phyloP scores from a whole-genome alignment of 2,329 filamentous ascomycete species.

The Talaromyces sp. region DNA sequence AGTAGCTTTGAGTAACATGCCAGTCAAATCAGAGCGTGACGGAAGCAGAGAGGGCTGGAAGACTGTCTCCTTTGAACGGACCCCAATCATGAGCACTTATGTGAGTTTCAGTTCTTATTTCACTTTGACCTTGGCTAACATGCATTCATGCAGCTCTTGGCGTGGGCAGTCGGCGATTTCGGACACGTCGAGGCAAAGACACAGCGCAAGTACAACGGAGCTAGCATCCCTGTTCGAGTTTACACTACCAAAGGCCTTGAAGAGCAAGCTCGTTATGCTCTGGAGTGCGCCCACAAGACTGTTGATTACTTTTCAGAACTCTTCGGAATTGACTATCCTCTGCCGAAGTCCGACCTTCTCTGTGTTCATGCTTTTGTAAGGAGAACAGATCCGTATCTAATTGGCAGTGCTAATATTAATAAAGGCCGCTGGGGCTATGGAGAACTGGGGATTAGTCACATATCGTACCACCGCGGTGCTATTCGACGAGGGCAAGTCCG shows the following conservation, averaged over 20 bases:
- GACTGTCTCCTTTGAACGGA: constrained; percentile 72
- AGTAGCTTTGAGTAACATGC: constrained; percentile 93
- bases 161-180: constrained; percentile 95
- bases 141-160: constrained; percentile 61
- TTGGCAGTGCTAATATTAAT: constrained; percentile 38
- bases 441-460: constrained; percentile 95
- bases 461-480: constrained; percentile 93
- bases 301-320: constrained; percentile 96
- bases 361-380: constrained; percentile 89
- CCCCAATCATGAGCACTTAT: constrained; percentile 86
- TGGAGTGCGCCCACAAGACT: constrained; percentile 87
- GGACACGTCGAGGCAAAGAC: constrained; percentile 94
- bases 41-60: constrained; percentile 64
- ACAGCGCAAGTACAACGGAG: constrained; percentile 83
- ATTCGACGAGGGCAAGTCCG: constrained; percentile 90
- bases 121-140: not conserved
- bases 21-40: constrained; percentile 67
- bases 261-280: constrained; percentile 82
- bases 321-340: constrained; percentile 87
- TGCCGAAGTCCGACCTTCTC: constrained; percentile 86
- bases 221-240: constrained; percentile 85
- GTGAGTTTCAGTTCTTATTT: constrained; percentile 36
- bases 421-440: constrained; percentile 68
- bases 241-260: constrained; percentile 95
- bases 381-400: constrained; percentile 20